A percentile compares a stretch with the other conserved stretches of the same genome.
Conservation (phyloP, 73 alveolate genomes). For the Halteria grandinella region DNA sequence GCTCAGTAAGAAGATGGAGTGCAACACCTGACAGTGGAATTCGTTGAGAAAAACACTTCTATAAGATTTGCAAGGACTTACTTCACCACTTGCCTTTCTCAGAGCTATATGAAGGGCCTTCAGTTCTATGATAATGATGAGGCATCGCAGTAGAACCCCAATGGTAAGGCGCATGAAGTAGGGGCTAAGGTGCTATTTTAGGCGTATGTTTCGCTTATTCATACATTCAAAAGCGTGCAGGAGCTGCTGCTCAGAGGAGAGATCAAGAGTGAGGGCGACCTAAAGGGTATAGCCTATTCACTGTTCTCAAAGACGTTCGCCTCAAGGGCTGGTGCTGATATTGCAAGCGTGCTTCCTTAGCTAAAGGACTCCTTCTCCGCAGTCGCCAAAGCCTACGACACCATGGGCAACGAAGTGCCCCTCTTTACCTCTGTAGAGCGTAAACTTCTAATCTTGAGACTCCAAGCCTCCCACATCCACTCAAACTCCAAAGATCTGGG, state of each 20-base stretch:
- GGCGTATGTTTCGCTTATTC: conserved; percentile 41
- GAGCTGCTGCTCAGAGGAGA: conserved; percentile 17
- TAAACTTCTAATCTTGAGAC: conserved; percentile 31
- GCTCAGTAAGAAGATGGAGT: conserved; percentile 31
- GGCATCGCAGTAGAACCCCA: conserved; percentile 1
- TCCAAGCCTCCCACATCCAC: conserved; percentile 41
- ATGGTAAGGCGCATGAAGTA: conserved; percentile 22
- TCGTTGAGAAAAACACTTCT: conserved; percentile 57
- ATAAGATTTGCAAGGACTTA: conserved; percentile 67
- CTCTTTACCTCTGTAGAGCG: neutral
- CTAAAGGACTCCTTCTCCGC: no score
- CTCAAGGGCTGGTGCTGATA: conserved; percentile 7
- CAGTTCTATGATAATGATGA: conserved; percentile 44
- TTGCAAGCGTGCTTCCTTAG: no score
- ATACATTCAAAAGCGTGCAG: conserved; percentile 13
- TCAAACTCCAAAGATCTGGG: conserved; percentile 58
- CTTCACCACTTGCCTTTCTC: conserved; percentile 40
- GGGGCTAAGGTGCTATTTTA: conserved; percentile 23
- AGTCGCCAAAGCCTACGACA: conserved; percentile 19
- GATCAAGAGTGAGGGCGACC: conserved; percentile 15
- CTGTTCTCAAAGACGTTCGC: conserved; percentile 13
- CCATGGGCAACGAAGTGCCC: conserved; percentile 59
- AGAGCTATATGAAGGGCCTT: conserved; percentile 59
- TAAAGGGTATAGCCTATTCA: neutral
- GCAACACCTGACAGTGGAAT: conserved; percentile 60